Base-by-base conservation (phyloP, 306 rosid genomes). In the Prunus fruticosa region DNA sequence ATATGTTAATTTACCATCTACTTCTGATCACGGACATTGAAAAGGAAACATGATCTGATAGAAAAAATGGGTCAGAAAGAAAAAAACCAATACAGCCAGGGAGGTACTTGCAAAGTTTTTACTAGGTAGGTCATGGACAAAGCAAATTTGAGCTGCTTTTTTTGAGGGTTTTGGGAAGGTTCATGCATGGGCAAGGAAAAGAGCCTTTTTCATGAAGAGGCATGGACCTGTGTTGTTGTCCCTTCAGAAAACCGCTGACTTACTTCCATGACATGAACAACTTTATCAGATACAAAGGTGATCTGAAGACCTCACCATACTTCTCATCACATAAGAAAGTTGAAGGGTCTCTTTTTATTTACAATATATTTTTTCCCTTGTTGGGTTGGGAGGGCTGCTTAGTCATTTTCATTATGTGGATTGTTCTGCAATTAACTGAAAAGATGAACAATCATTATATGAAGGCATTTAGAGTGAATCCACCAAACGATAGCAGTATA, bases 221-320 rank as follows among this genome's bases (percentile, higher is more conserved):
- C 75, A 57, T 78, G 86, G 78, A 85, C 84, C 85, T 81, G 75
- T 71, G 72, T 80, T 69, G 19, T 78, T 88, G 84, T 73, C 85
- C 85, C 76, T 79, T 77, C 28, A 79, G 72, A 83, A 82, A 72
- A 41, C 69, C 76, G 62, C 86, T 11, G 58, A 72, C 76, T 79
- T 72, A 88, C 90, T 82, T 88, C 80, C 84, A 82, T 84, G 86
- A 80, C 83, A 88, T 87, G 68, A 90, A 83, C 72, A 81, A 68
- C 88, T 84, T 84, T 65, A 82, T 88, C 80, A 89, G 43, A 43
- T 71, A 47, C 56, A 78, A 76, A 76, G 3, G 76, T 84, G 92
- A 90, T 89, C 86, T 82, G 43, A 90, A 89, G 86, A 82, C 88
- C 89, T 89, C 78, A 89, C 94, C 93, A 84, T 81, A 82, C 81